These are phyloP conservation scores for Fragilaria crotonensis DNA, from an alignment of 108 stramenopile species.

Conservation along the genomic window DNA sequence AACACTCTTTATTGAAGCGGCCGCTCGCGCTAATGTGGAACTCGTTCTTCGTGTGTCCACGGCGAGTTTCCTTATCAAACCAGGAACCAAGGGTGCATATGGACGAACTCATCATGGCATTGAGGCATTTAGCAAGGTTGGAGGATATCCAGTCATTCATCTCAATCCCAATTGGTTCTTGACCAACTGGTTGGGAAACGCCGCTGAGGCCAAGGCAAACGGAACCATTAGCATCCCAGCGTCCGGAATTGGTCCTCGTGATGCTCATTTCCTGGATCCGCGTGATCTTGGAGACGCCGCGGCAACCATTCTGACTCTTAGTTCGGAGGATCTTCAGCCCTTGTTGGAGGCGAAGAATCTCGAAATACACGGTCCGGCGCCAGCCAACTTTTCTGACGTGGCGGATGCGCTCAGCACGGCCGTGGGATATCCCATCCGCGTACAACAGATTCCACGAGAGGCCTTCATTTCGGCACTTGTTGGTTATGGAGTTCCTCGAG, in stretches of 20 bases:
- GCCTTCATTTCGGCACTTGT: slow-evolving; percentile 3
- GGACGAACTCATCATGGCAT: not conserved
- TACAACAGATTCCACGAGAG: slow-evolving; percentile 1
- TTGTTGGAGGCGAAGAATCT: not conserved
- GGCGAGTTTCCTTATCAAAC: slow-evolving; percentile 2
- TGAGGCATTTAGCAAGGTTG: not conserved
- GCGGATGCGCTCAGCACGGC: not conserved
- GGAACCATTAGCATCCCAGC: not conserved
- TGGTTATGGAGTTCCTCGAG: not conserved
- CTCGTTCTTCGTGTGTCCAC: slow-evolving; percentile 1
- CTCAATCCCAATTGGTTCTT: slow-evolving; percentile 8
- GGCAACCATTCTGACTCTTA: slow-evolving; percentile 2
- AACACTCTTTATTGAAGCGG: not conserved
- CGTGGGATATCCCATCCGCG: not conserved
- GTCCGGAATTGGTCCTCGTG: not conserved
- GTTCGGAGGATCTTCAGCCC: not conserved
- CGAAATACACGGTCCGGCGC: slow-evolving; percentile 7
- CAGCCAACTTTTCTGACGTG: not conserved
- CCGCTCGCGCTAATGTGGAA: not conserved
- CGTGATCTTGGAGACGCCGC: slow-evolving; percentile 2
- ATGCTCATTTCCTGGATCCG: not conserved
- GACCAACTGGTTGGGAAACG: slow-evolving; percentile 3
- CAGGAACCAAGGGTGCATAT: not conserved
- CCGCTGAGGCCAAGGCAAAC: not conserved
- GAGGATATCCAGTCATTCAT: slow-evolving; percentile 5